phyloP scores from a whole-genome alignment of 2,329 filamentous ascomycete genomes.

The Huntiella moniliformis region DNA sequence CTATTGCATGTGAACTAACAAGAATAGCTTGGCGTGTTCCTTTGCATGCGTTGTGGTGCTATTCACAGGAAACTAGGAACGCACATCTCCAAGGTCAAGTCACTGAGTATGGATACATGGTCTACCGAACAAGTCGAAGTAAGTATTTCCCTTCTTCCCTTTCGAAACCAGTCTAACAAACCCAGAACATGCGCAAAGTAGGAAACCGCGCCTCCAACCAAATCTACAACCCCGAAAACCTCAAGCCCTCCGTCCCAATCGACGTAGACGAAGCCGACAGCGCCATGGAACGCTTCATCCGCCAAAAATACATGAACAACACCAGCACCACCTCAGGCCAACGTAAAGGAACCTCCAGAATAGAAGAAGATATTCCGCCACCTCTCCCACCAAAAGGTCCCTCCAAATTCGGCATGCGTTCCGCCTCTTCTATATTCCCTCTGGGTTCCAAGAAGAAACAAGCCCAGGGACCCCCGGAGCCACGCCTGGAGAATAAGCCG shows the following conservation, averaged over 20 bases:
- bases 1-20: neutral
- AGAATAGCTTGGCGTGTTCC: constrained; percentile 68
- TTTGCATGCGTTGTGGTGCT: constrained; percentile 93
- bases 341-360: constrained; percentile 25
- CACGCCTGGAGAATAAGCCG: constrained; percentile 38
- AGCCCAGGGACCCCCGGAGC: constrained; percentile 15
- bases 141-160: constrained; percentile 18
- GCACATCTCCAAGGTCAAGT: constrained; percentile 97
- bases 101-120: constrained; percentile 96
- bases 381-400: constrained; percentile 44
- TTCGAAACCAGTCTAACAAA: neutral
- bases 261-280: constrained; percentile 86
- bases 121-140: constrained; percentile 91
- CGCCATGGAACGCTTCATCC: constrained; percentile 87
- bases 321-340: constrained; percentile 24
- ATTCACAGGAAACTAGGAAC: constrained; percentile 93
- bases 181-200: constrained; percentile 78
- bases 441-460: constrained; percentile 39
- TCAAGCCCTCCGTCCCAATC: constrained; percentile 66
- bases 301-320: constrained; percentile 72
- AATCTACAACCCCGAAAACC: constrained; percentile 71
- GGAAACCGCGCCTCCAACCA: constrained; percentile 78
- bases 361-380: constrained; percentile 36
- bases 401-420: constrained; percentile 40
- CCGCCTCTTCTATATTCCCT: constrained; percentile 49